Evolutionary conservation across 2,329 filamentous ascomycete species (phyloP).

Genomic region (Macrophomina pseudophaseolina): DNA sequence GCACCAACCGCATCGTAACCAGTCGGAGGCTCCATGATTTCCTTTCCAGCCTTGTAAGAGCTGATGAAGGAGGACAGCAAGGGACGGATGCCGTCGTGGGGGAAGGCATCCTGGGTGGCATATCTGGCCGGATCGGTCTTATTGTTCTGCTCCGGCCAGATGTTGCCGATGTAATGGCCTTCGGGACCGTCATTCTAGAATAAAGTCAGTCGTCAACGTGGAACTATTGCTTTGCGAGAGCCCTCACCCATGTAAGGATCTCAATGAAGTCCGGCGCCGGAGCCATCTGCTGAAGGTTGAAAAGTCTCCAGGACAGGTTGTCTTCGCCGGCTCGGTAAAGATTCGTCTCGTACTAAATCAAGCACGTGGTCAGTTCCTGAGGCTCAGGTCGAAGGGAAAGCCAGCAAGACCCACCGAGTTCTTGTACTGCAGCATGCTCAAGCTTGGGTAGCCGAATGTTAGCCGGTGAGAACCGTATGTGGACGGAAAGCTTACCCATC

Average conservation of each 20-base stretch:
- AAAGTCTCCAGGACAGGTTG: constrained; percentile 43
- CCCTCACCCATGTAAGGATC: constrained; percentile 35
- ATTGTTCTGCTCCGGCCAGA: constrained; percentile 40
- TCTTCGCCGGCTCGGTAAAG: constrained; percentile 43
- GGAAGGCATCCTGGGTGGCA: constrained; percentile 33
- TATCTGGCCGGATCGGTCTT: constrained; percentile 31
- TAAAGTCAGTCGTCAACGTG: too few relatives aligned
- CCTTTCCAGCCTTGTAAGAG: constrained; percentile 38
- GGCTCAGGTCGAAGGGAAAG: too few relatives aligned
- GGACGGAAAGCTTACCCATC: constrained; percentile 31
- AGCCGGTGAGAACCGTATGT: too few relatives aligned
- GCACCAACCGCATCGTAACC: background rate
- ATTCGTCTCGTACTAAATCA: constrained; percentile 32
- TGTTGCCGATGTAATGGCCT: constrained; percentile 45
- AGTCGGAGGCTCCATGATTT: constrained; percentile 11
- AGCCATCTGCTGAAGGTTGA: constrained; percentile 40
- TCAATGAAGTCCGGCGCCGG: constrained; percentile 38
- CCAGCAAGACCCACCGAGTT: constrained; percentile 29
- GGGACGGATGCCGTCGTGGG: constrained; percentile 43
- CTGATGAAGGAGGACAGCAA: constrained; percentile 43
- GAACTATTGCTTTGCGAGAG: too few relatives aligned
- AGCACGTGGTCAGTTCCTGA: too few relatives aligned
- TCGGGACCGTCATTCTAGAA: constrained; percentile 44
- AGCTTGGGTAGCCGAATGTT: background rate
- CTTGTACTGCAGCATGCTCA: constrained; percentile 39